Percentiles rank a stretch among this genome's conserved stretches.
Evolutionary conservation across 345 rosid species (phyloP).

Genomic region (Bretschneidera sinensis): DNA sequence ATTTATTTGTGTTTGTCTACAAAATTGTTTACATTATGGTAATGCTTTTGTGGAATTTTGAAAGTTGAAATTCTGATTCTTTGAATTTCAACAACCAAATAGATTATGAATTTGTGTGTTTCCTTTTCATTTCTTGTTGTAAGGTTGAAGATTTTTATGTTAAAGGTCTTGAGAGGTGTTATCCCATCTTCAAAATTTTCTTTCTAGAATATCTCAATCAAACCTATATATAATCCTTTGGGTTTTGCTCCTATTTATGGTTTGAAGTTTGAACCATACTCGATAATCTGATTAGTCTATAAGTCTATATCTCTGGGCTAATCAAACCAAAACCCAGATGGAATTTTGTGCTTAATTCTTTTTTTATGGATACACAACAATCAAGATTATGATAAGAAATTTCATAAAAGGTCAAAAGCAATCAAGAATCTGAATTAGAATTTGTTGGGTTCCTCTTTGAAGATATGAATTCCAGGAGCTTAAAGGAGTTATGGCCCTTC

Average conservation of each 20-base stretch:
- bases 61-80: too few species aligned
- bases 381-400: too few species aligned
- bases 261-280: conserved; percentile 6
- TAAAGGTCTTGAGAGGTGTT: too few species aligned
- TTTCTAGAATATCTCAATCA: conserved; percentile 23
- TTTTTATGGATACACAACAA: not conserved
- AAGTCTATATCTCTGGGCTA: not conserved
- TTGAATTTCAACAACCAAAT: too few species aligned
- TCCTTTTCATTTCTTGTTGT: too few species aligned
- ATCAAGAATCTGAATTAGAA: conserved; percentile 7
- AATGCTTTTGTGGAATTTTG: too few species aligned
- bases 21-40: too few species aligned
- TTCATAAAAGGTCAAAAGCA: not conserved
- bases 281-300: not conserved
- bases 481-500: conserved; percentile 92
- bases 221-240: conserved; percentile 9
- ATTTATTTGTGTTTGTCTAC: too few species aligned
- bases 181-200: not conserved
- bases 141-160: too few species aligned
- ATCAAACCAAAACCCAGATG: conserved; percentile 24
- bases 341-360: not conserved
- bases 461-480: conserved; percentile 83
- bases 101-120: too few species aligned
- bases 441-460: not conserved
- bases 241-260: not conserved